A percentile compares a stretch with the other conserved stretches of the same genome.
These are phyloP conservation scores for Fusarium duplospermum DNA, from an alignment of 2,329 filamentous ascomycete species.

Conservation along the genomic window DNA sequence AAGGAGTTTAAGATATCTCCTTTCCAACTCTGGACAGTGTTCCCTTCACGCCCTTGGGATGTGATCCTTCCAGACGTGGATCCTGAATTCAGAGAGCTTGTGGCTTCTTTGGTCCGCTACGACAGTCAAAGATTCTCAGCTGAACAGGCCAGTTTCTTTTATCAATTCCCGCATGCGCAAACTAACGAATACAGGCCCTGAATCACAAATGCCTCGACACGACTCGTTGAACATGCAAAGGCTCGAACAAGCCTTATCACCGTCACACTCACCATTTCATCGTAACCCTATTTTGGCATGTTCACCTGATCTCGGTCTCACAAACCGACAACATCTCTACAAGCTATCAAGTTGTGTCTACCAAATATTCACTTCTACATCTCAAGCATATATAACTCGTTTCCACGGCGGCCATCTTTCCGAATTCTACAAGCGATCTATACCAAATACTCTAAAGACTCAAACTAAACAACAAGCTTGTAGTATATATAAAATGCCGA, in stretches of 20 bases:
- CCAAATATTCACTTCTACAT: background rate
- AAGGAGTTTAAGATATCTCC: conserved; percentile 75
- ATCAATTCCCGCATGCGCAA: background rate
- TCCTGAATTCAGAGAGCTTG: conserved; percentile 70
- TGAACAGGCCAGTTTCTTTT: conserved; percentile 49
- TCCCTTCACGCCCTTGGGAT: conserved; percentile 75
- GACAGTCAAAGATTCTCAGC: conserved; percentile 78
- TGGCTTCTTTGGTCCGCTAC: conserved; percentile 76
- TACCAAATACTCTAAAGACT: background rate
- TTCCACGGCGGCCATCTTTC: background rate
- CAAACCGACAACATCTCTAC: background rate
- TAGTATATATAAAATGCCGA: background rate
- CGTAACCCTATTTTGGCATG: background rate
- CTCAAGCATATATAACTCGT: background rate
- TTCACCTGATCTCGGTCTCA: background rate
- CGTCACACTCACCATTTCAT: background rate
- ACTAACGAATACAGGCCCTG: conserved; percentile 37
- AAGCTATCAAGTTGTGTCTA: background rate
- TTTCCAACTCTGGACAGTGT: conserved; percentile 89
- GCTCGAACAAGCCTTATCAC: background rate
- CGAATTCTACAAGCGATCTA: background rate
- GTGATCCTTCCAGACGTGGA: conserved; percentile 73
- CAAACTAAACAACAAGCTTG: background rate
- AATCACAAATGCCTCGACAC: conserved; percentile 30
- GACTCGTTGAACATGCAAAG: background rate